phyloP scores from a whole-genome alignment of 2,329 filamentous ascomycete genomes.

The Trichophyton mentagrophytes region DNA sequence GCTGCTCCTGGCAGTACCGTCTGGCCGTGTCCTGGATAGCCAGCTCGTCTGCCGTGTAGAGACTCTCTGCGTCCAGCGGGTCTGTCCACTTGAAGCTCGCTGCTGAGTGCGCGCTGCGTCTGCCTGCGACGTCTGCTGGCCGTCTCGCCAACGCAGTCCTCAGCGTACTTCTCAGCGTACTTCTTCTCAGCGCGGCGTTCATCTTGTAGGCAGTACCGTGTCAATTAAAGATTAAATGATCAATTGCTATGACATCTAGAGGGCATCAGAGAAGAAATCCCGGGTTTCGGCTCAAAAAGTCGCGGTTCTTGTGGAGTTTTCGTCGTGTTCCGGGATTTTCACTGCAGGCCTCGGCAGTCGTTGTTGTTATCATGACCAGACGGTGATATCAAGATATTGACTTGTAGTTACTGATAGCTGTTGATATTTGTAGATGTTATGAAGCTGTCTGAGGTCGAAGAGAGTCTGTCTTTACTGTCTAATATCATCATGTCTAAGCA shows the following conservation, averaged over 20 bases:
- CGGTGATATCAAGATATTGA: too few relatives aligned
- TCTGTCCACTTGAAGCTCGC: slow-evolving; percentile 78
- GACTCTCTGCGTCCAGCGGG: slow-evolving; percentile 58
- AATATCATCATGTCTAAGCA: too few relatives aligned
- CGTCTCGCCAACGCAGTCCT: background rate
- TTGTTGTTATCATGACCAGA: background rate
- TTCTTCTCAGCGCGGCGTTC: slow-evolving; percentile 7
- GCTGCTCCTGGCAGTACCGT: slow-evolving; percentile 80
- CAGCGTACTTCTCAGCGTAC: slow-evolving; percentile 3
- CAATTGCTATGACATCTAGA: background rate
- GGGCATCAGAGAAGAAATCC: background rate
- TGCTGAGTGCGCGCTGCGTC: slow-evolving; percentile 7
- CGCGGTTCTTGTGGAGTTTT: background rate
- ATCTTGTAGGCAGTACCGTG: slow-evolving; percentile 3
- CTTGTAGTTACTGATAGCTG: too few relatives aligned
- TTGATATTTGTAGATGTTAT: too few relatives aligned
- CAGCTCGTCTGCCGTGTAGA: slow-evolving; percentile 80
- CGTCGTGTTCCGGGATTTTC: background rate
- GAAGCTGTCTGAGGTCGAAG: too few relatives aligned
- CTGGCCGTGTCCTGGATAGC: slow-evolving; percentile 85
- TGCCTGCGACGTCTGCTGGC: slow-evolving; percentile 1
- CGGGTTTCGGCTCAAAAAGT: background rate
- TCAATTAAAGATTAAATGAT: background rate
- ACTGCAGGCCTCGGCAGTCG: background rate
- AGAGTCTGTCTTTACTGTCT: too few relatives aligned